These are phyloP conservation scores for Gleditsia sinensis DNA, from an alignment of 306 rosid species.

Conservation along the genomic window DNA sequence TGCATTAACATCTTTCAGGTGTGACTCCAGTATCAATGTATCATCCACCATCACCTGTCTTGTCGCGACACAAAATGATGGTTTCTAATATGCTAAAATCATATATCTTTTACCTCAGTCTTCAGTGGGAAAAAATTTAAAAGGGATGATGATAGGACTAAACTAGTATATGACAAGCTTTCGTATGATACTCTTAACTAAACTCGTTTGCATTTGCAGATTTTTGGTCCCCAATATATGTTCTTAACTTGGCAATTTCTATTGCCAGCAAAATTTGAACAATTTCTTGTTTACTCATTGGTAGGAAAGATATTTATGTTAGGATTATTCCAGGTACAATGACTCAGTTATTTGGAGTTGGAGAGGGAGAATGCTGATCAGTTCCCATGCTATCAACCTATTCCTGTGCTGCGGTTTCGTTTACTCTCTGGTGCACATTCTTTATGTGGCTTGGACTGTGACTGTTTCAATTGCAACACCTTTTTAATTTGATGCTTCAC, in stretches of 20 bases:
- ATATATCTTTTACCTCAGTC: background rate
- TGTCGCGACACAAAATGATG: background rate
- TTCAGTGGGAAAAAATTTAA: background rate
- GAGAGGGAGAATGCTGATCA: slow-evolving; percentile 42
- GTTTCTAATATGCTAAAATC: background rate
- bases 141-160: too few species aligned
- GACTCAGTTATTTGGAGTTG: slow-evolving; percentile 44
- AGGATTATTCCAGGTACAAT: slow-evolving; percentile 35
- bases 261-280: background rate
- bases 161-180: too few species aligned
- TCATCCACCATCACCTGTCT: background rate
- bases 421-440: slow-evolving; percentile 42
- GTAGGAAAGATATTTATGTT: background rate
- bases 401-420: slow-evolving; percentile 32
- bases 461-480: background rate
- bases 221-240: background rate
- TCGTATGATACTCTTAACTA: background rate
- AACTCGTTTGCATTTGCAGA: background rate
- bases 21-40: background rate
- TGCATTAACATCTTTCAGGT: background rate
- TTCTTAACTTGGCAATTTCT: background rate
- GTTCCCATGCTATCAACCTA: slow-evolving; percentile 45
- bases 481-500: too few species aligned
- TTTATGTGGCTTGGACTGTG: slow-evolving; percentile 42
- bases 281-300: background rate